Evolutionary conservation across 768 basidiomycete species (phyloP).

Genomic region (Auriscalpium orientale): DNA sequence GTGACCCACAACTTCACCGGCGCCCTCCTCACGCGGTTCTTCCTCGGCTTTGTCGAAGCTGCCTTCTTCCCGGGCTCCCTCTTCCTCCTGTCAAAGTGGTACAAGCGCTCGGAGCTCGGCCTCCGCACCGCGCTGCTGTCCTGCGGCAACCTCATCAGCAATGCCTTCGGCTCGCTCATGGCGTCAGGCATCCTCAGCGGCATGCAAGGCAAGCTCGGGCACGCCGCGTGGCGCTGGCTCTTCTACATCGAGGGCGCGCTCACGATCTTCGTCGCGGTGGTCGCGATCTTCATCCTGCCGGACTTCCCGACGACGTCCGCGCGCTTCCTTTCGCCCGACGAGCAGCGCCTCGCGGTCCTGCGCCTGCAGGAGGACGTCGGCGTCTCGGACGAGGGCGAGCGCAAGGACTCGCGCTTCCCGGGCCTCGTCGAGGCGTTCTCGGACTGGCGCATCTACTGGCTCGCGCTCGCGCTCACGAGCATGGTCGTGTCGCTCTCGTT

Average conservation of each 20-base stretch:
- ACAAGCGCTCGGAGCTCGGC: conserved; percentile 64
- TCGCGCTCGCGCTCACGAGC: conserved; percentile 54
- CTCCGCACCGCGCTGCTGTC: conserved; percentile 58
- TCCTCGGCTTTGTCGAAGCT: conserved; percentile 55
- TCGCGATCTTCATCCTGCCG: conserved; percentile 59
- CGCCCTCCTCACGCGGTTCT: conserved; percentile 62
- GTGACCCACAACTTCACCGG: conserved; percentile 38
- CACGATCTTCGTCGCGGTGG: conserved; percentile 44
- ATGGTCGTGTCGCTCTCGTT: conserved; percentile 63
- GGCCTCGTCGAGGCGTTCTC: conserved; percentile 54
- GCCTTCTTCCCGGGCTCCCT: conserved; percentile 67
- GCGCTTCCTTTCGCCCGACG: conserved; percentile 53
- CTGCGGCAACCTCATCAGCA: conserved; percentile 69
- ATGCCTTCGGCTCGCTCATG: conserved; percentile 75
- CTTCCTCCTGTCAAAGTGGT: conserved; percentile 63
- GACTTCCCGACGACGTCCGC: conserved; percentile 60
- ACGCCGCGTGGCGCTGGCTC: conserved; percentile 75
- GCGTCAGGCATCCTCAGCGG: conserved; percentile 66
- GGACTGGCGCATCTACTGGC: conserved; percentile 84
- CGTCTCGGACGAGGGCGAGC: conserved; percentile 36
- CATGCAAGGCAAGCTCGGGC: conserved; percentile 64
- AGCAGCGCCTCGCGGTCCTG: conserved; percentile 46
- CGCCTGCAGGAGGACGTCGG: conserved; percentile 62
- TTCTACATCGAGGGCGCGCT: conserved; percentile 62
- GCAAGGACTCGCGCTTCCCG: conserved; percentile 23